A percentile compares a stretch with the other conserved stretches of the same genome.
Conservation (phyloP, 345 rosid genomes). For the Limnanthes douglasii region DNA sequence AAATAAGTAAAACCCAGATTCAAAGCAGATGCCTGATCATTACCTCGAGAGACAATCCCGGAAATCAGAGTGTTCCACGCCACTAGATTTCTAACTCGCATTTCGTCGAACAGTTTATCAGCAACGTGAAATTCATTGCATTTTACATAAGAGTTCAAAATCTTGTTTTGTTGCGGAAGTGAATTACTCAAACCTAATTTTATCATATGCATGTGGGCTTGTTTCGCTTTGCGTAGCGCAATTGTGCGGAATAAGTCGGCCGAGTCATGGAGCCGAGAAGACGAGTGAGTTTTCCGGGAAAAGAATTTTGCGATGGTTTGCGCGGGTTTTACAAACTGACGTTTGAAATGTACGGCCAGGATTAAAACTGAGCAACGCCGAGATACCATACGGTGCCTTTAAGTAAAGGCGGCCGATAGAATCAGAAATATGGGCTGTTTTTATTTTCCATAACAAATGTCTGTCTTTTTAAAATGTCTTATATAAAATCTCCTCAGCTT, state of each 20-base stretch:
- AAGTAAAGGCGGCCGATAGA: no score
- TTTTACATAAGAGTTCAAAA: constrained; percentile 30
- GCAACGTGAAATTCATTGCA: constrained; percentile 12
- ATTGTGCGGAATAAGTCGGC: constrained; percentile 23
- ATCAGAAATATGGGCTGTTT: no score
- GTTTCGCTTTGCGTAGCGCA: constrained; percentile 20
- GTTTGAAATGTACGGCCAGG: constrained; percentile 8
- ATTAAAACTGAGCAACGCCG: constrained; percentile 5
- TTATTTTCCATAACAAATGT: no score
- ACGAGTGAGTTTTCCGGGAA: background rate
- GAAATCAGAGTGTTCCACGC: constrained; percentile 54
- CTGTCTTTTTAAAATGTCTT: no score
- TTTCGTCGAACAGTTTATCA: constrained; percentile 49
- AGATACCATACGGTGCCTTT: no score
- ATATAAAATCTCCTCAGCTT: no score
- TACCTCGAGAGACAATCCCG: constrained; percentile 13
- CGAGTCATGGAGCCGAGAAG: constrained; percentile 1
- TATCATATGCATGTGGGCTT: constrained; percentile 19
- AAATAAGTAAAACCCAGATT: constrained; percentile 19
- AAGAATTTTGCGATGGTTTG: background rate
- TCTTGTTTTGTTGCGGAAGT: constrained; percentile 32
- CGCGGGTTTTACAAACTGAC: background rate
- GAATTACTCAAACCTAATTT: constrained; percentile 24
- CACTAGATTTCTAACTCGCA: constrained; percentile 36
- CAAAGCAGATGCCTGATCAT: constrained; percentile 1